Base-by-base conservation (phyloP, 345 rosid species). In the Durio zibethinus region DNA sequence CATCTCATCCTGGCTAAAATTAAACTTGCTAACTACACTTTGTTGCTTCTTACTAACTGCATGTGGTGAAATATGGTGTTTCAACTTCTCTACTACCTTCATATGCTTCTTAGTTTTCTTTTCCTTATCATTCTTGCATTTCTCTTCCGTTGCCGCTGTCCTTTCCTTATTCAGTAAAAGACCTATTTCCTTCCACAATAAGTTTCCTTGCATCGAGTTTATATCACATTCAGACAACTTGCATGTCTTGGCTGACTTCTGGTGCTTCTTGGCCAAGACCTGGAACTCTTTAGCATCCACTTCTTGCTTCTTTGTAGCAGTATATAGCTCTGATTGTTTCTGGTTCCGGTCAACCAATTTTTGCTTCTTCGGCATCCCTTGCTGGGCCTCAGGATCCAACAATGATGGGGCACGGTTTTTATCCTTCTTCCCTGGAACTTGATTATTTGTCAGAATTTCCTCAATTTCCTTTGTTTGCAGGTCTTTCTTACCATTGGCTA, bases 321-420 rank as follows among this genome's bases (percentile, higher is more conserved):
- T 7, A 71, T 35, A 66, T 31, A 4, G 62, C 20, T 64, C 54
- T 15, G 45, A 68, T 38, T 12, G 63, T 20, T 61, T 60, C 63
- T 27, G n/a, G 20, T 79, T 70, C 25, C n/a, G 21, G 65, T 76
- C 52, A 10, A 25, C 61, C 56, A 72, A 12, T 76, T 73, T 78
- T 72, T 50, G 78, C 78, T 45, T 80, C 82, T 82, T 84, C 64
- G 54, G 64, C 40, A 31, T 78, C 48, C 62, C 75, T 78, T 77
- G 67, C 68, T 61, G 60, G 29, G 63, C 36, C 73, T 77, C 84
- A 72, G 52, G 27, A 61, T 60, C 40, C 10, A 72, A 76, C 27
- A 77, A 50, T 54, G 42, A 48, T 14, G 54, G 36, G 21, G 12
- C 31, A 69, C 20, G 65, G 54, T 64, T 80, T 57, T 56, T 80